These are phyloP conservation scores for Amphicarpaea edgeworthii DNA, from an alignment of 306 rosid species.

Conservation along the genomic window DNA sequence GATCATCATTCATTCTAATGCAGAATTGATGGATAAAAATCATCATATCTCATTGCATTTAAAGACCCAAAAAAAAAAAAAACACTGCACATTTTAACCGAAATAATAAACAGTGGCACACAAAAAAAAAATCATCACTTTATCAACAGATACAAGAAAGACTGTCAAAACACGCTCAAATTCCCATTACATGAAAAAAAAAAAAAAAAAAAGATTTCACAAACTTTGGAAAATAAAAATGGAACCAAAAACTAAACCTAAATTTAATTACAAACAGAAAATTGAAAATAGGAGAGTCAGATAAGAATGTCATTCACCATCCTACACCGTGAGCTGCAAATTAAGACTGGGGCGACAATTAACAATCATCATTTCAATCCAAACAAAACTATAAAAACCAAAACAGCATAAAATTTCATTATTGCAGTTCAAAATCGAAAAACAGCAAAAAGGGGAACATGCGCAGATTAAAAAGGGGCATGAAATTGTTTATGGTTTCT, in stretches of 20 bases:
- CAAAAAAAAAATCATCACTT: too few species aligned
- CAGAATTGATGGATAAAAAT: constrained; percentile 71
- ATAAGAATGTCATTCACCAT: constrained; percentile 75
- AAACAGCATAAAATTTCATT: not conserved
- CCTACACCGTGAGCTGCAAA: constrained; percentile 60
- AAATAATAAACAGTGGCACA: too few species aligned
- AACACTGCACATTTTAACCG: too few species aligned
- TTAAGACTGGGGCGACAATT: constrained; percentile 93
- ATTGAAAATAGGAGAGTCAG: constrained; percentile 52
- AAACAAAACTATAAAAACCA: not conserved
- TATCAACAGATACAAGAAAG: too few species aligned
- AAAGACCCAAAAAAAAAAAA: too few species aligned
- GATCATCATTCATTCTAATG: constrained; percentile 63
- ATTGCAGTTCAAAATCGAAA: not conserved
- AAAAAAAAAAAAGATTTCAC: too few species aligned
- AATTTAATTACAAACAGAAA: too few species aligned
- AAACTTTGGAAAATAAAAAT: not conserved
- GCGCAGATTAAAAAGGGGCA: not conserved
- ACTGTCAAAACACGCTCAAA: not conserved
- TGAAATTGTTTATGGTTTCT: not conserved
- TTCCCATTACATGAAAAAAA: not conserved
- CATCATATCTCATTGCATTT: constrained; percentile 63
- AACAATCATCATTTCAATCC: constrained; percentile 49
- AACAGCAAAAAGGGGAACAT: too few species aligned
- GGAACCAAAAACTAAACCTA: not conserved